Evolutionary conservation across 1,139 yeast species (phyloP).

Genomic region (Taphrina deformans): DNA sequence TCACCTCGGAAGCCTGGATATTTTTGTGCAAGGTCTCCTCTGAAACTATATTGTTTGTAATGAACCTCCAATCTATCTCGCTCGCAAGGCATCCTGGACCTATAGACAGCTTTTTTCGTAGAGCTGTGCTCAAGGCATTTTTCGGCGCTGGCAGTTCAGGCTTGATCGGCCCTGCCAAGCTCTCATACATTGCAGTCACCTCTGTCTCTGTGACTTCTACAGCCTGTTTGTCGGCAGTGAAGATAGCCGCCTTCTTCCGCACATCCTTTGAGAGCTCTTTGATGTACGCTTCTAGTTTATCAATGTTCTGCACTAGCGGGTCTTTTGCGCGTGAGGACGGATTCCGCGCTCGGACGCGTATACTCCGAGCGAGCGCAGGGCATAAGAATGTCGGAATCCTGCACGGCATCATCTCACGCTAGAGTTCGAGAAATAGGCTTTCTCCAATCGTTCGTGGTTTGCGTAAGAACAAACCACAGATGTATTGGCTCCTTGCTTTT

Average conservation of each 20-base stretch:
- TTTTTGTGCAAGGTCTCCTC: not conserved
- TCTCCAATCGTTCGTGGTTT: too few relatives aligned
- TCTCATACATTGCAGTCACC: slow-evolving; percentile 10
- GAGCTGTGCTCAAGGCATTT: not conserved
- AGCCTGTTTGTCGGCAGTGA: not conserved
- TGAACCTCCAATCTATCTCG: slow-evolving; percentile 5
- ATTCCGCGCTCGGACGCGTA: not conserved
- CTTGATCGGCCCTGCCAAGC: not conserved
- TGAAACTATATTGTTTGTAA: not conserved
- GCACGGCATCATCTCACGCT: too few relatives aligned
- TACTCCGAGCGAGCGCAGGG: slow-evolving; percentile 10
- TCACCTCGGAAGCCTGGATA: slow-evolving; percentile 15
- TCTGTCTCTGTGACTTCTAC: not conserved
- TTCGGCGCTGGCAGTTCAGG: not conserved
- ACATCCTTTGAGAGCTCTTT: slow-evolving; percentile 19
- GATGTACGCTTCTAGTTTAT: slow-evolving; percentile 26
- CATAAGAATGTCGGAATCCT: slow-evolving; percentile 22
- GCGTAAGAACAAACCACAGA: too few relatives aligned
- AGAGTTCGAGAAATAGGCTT: too few relatives aligned
- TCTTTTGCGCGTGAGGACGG: not conserved
- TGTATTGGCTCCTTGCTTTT: not conserved
- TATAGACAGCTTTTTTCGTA: not conserved
- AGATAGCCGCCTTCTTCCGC: not conserved
- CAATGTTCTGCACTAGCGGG: slow-evolving; percentile 20
- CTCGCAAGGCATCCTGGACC: not conserved